Base-by-base conservation (phyloP, 1,139 yeast species). In the Sugiyamaella novakii region DNA sequence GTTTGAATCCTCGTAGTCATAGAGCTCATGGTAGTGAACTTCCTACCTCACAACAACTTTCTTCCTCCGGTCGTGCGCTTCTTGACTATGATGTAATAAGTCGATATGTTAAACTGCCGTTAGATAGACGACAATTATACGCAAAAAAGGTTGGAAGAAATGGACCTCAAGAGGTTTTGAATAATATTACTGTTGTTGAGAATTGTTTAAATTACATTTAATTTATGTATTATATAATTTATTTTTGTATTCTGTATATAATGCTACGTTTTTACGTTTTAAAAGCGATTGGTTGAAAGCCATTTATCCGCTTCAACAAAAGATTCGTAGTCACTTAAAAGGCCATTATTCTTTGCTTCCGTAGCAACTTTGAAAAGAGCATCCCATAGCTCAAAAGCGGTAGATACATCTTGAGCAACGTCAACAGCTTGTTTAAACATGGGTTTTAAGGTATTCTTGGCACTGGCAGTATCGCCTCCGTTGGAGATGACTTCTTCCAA, bases 1-100 rank as follows among this genome's bases (percentile, higher is more conserved):
- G 97, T 0, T 72, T 92, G 55, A 92, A 91, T 62, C 96, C 97
- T 19, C 59, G 72, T 21, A 62, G 62, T 58, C 65, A 67, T 54
- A 61, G 74, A 10, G 53, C 56, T 7, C 47, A 50, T 34, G 53
- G 57, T 19, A 44, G 50, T 19, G 53, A 51, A 12, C 45, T 46
- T 5, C 37, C 43, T 34, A 42, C 39, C 31, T 50, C 38, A 15
- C 29, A 24, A 6, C 53, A 52, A 24, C 49, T 30, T 28, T 50
- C 46, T 14, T 52, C 46, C 40, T 52, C 47, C 39, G 60, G 44
- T 43, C 51, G 56, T 21, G 51, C 54, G 10, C 40, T 64, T 14
- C 56, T 64, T 11, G 68, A 64, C 42, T 61, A 59, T 42, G 55
- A 54, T 29, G 55, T 62, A 7, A 52, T 63, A 21, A 48, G 54